phyloP scores from a whole-genome alignment of 805 yeast species.

The Wickerhamiella brachini region DNA sequence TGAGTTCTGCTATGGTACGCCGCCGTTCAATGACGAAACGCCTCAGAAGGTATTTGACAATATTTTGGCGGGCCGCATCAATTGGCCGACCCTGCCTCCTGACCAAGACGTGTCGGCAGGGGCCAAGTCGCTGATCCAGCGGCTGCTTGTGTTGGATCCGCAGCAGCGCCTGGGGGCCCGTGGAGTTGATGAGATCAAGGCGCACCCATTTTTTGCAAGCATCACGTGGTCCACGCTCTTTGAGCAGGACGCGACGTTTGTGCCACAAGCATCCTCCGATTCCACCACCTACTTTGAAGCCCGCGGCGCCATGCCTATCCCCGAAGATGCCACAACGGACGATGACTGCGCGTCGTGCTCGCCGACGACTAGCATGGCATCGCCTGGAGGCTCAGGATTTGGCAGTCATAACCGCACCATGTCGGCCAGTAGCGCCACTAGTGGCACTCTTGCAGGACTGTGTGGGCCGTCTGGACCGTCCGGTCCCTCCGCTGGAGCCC shows the following conservation, averaged over 20 bases:
- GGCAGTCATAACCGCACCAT: background rate
- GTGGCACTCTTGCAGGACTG: background rate
- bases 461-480: background rate
- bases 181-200: conserved; percentile 67
- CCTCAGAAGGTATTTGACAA: conserved; percentile 75
- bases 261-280: conserved; percentile 74
- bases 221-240: conserved; percentile 59
- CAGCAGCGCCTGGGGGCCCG: conserved; percentile 50
- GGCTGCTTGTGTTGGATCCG: conserved; percentile 52
- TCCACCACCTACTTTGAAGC: conserved; percentile 82
- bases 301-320: conserved; percentile 59
- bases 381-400: background rate
- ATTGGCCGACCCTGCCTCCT: conserved; percentile 62
- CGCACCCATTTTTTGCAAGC: conserved; percentile 63
- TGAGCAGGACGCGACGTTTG: conserved; percentile 61
- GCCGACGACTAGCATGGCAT: background rate
- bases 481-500: too few relatives aligned
- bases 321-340: conserved; percentile 2
- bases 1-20: conserved; percentile 83
- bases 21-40: conserved; percentile 79
- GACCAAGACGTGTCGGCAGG: conserved; percentile 35
- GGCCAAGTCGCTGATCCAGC: conserved; percentile 61
- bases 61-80: conserved; percentile 56
- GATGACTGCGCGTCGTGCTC: background rate
- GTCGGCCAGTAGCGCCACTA: background rate